These are phyloP conservation scores for Colletotrichum tabaci DNA, from an alignment of 2,329 filamentous ascomycete genomes.

Conservation along the genomic window DNA sequence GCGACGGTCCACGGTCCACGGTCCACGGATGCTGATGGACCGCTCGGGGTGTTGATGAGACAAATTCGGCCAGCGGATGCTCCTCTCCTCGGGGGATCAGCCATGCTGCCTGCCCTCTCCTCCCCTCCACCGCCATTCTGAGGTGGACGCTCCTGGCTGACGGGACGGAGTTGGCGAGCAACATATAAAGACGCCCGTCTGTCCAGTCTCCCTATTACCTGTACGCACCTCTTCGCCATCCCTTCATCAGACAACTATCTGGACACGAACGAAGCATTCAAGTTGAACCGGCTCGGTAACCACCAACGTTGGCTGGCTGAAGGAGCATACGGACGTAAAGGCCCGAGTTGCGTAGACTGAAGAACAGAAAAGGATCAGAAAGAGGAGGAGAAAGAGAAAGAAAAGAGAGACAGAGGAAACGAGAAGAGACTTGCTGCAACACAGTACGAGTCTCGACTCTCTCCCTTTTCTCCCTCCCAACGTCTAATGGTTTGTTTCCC, in stretches of 20 bases:
- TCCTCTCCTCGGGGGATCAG: neutral
- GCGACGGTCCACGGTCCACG: neutral
- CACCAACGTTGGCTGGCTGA: neutral
- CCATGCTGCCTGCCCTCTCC: conserved; percentile 1
- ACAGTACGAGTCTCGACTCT: conserved; percentile 18
- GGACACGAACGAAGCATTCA: neutral
- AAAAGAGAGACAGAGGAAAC: neutral
- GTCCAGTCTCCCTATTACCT: neutral
- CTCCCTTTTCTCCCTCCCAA: conserved; percentile 6
- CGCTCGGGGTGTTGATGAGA: conserved; percentile 27
- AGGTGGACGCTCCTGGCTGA: neutral
- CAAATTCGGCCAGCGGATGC: conserved; percentile 29
- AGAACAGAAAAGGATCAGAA: too few relatives aligned
- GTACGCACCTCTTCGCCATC: neutral
- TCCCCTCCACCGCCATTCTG: conserved; percentile 35
- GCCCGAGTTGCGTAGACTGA: neutral
- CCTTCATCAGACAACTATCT: neutral
- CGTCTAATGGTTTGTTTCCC: neutral
- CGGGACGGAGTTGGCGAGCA: neutral
- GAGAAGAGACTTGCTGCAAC: neutral
- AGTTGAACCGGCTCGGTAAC: neutral
- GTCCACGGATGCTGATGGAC: conserved; percentile 11
- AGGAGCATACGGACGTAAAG: neutral
- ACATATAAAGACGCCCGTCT: conserved; percentile 26
- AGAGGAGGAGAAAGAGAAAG: too few relatives aligned